Evolutionary conservation across 2,329 filamentous ascomycete genomes (phyloP).

Genomic region (Leptographium galeiforme): DNA sequence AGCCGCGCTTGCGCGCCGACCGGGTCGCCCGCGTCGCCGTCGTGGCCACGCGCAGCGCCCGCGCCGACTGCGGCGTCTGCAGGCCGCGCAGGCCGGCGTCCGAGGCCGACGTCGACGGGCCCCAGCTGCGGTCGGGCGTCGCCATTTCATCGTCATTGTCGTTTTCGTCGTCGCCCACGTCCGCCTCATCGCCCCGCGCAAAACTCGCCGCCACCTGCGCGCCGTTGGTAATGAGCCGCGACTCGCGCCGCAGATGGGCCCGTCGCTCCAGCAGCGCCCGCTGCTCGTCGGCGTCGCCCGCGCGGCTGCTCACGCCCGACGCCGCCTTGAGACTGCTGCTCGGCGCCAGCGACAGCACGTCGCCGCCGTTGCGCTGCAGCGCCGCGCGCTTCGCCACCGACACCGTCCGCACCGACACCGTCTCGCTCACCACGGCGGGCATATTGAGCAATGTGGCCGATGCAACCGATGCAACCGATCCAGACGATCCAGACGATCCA

Average conservation of each 20-base stretch:
- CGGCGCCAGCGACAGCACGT: neutral
- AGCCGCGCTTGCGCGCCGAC: conserved; percentile 35
- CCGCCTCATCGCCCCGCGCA: conserved; percentile 17
- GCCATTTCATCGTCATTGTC: neutral
- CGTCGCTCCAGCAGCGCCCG: conserved; percentile 10
- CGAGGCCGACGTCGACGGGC: neutral
- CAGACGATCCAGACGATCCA: neutral
- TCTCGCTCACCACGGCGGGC: conserved; percentile 7
- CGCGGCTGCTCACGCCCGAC: neutral
- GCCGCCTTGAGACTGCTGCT: neutral
- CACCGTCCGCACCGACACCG: conserved; percentile 5
- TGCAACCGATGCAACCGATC: too few species aligned
- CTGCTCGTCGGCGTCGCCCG: neutral
- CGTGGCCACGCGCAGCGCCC: conserved; percentile 14
- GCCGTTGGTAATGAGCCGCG: conserved; percentile 21
- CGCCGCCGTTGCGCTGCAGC: conserved; percentile 1
- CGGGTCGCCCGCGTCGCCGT: conserved; percentile 30
- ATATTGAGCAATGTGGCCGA: conserved; percentile 3
- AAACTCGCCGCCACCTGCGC: conserved; percentile 24
- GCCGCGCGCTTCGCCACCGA: conserved; percentile 7
- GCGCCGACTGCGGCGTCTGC: conserved; percentile 3
- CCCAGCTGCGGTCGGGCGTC: neutral
- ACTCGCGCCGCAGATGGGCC: conserved; percentile 15
- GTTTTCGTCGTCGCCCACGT: neutral
- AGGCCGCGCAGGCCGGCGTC: neutral